phyloP scores from a whole-genome alignment of 768 basidiomycete species.

The Mycena amicta region DNA sequence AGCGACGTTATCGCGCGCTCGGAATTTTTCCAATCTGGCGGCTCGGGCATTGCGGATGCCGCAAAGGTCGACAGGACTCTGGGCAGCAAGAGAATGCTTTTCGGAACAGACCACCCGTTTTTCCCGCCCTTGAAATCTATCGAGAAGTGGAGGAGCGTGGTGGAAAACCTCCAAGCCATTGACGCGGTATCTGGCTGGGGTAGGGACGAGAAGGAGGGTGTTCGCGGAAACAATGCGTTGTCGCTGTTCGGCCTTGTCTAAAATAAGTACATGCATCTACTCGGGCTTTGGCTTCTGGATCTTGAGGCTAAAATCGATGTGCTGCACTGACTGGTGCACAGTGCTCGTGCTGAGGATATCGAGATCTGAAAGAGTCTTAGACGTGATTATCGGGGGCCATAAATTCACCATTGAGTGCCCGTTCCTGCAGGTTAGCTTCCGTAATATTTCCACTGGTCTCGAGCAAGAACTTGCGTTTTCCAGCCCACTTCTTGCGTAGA shows the following conservation, averaged over 20 bases:
- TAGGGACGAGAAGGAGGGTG: constrained; percentile 60
- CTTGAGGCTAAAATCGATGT: constrained; percentile 97
- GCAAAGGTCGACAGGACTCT: constrained; percentile 37
- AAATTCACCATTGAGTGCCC: constrained; percentile 84
- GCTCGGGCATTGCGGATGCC: constrained; percentile 26
- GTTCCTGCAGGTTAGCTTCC: constrained; percentile 77
- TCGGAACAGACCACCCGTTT: constrained; percentile 90
- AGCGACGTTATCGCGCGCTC: constrained; percentile 71
- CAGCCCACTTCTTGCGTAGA: constrained; percentile 79
- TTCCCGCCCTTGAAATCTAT: constrained; percentile 75
- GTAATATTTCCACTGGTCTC: constrained; percentile 97
- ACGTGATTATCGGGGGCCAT: too few relatives aligned
- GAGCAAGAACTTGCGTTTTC: constrained; percentile 81
- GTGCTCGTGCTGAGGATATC: constrained; percentile 92
- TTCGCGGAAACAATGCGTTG: constrained; percentile 74
- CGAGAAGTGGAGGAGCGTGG: constrained; percentile 83
- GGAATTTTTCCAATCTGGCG: constrained; percentile 49
- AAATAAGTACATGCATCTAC: background rate
- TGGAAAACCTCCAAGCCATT: constrained; percentile 84
- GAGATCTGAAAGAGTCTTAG: constrained; percentile 68
- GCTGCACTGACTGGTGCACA: constrained; percentile 89
- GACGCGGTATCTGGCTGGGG: constrained; percentile 63
- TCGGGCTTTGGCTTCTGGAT: constrained; percentile 65
- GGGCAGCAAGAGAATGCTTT: constrained; percentile 68
- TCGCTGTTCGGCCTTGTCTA: constrained; percentile 59